Percentiles rank a stretch among this genome's conserved stretches.
Evolutionary conservation across 2,329 filamentous ascomycete genomes (phyloP).

Genomic region (Mollisiaceae sp.): DNA sequence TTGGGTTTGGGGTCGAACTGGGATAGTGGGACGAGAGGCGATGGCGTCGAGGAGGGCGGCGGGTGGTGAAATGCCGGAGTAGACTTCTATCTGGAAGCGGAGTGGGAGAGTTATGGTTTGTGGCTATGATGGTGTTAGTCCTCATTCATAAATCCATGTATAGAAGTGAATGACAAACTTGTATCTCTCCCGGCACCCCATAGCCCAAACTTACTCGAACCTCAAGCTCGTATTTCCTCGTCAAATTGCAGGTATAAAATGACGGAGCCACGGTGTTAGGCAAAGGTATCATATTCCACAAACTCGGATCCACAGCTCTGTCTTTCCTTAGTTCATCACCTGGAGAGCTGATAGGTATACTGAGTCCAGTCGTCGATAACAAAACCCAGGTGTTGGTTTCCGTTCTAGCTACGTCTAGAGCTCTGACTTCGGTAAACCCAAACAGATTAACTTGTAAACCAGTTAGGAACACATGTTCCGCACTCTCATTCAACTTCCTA

Average conservation of each 20-base stretch:
- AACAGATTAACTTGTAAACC: slow-evolving; percentile 83
- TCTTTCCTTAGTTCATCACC: slow-evolving; percentile 66
- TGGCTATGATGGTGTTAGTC: slow-evolving; percentile 49
- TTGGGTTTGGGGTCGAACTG: slow-evolving; percentile 31
- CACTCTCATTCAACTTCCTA: slow-evolving; percentile 73
- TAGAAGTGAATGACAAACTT: slow-evolving; percentile 30
- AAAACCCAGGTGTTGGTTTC: slow-evolving; percentile 80
- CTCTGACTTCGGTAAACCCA: slow-evolving; percentile 78
- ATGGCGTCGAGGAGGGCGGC: slow-evolving; percentile 74
- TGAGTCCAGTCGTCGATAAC: slow-evolving; percentile 72
- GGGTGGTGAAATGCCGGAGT: slow-evolving; percentile 85
- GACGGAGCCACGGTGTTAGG: slow-evolving; percentile 87
- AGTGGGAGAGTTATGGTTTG: slow-evolving; percentile 81
- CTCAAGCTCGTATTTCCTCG: slow-evolving; percentile 82
- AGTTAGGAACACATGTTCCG: slow-evolving; percentile 74
- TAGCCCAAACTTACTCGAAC: slow-evolving; percentile 79
- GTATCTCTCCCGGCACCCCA: slow-evolving; percentile 59
- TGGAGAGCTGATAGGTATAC: slow-evolving; percentile 69
- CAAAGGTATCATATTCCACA: slow-evolving; percentile 76
- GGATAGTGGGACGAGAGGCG: slow-evolving; percentile 35
- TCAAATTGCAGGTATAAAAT: slow-evolving; percentile 88
- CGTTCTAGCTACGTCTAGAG: slow-evolving; percentile 73
- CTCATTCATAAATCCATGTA: neutral
- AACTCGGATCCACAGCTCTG: slow-evolving; percentile 66
- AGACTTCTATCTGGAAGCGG: slow-evolving; percentile 79